These are phyloP conservation scores for Jackrogersella multiformis DNA, from an alignment of 495 filamentous ascomycete genomes.

Conservation along the genomic window DNA sequence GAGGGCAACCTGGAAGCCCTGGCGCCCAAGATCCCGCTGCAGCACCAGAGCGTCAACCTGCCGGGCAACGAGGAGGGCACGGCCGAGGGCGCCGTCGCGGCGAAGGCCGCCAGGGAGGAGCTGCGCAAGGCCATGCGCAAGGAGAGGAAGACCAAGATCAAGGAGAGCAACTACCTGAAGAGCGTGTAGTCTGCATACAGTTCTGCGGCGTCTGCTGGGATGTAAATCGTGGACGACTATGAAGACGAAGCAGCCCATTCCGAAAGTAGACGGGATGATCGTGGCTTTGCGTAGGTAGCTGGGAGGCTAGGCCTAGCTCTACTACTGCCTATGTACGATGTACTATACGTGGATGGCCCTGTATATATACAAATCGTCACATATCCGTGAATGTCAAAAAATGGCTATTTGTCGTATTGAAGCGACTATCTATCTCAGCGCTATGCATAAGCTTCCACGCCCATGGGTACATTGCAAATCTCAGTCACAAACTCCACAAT, in stretches of 20 bases:
- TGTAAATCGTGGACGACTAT: no score
- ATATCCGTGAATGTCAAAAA: conserved; percentile 7
- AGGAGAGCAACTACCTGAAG: conserved; percentile 93
- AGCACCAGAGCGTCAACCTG: conserved; percentile 86
- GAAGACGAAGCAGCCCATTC: no score
- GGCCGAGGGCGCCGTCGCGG: conserved; percentile 63
- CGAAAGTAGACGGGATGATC: neutral
- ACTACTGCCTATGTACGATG: no score
- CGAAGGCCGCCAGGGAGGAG: conserved; percentile 66
- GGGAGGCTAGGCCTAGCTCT: conserved; percentile 10
- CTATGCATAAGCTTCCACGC: no score
- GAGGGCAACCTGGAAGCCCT: conserved; percentile 71
- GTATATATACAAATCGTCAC: conserved; percentile 22
- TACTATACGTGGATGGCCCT: conserved; percentile 24
- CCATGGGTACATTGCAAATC: no score
- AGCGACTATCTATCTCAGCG: neutral
- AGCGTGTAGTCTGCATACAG: conserved; percentile 70
- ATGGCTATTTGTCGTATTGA: neutral
- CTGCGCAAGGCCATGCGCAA: conserved; percentile 75
- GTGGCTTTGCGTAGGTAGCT: neutral
- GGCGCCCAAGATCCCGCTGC: conserved; percentile 78
- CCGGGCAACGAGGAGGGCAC: conserved; percentile 69
- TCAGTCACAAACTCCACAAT: neutral
- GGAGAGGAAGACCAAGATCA: conserved; percentile 80
- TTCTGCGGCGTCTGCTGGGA: no score